Evolutionary conservation across 805 yeast species (phyloP).

Genomic region (Vanderwaltozyma tropicalis): DNA sequence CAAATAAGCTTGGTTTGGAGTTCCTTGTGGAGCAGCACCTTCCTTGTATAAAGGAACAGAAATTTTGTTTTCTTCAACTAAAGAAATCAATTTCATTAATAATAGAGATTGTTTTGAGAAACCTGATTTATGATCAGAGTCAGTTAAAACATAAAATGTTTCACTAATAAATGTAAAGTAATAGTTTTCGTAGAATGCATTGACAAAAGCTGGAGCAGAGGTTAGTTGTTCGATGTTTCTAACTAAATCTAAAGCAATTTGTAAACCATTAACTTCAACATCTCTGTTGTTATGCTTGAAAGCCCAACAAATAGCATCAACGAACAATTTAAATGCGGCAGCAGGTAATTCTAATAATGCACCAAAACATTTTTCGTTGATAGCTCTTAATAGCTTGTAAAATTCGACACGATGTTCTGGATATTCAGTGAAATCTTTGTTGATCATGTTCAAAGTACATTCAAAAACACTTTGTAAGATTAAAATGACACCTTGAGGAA

Average conservation of each 20-base stretch:
- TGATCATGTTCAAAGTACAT: slow-evolving; percentile 90
- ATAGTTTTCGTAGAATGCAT: slow-evolving; percentile 79
- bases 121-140: slow-evolving; percentile 96
- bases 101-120: slow-evolving; percentile 80
- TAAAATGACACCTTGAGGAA: slow-evolving; percentile 79
- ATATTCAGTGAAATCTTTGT: slow-evolving; percentile 88
- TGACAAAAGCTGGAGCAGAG: slow-evolving; percentile 46
- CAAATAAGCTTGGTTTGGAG: slow-evolving; percentile 68
- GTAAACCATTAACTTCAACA: slow-evolving; percentile 86
- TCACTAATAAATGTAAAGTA: slow-evolving; percentile 85
- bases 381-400: slow-evolving; percentile 79
- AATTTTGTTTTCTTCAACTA: slow-evolving; percentile 70
- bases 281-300: slow-evolving; percentile 95
- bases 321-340: slow-evolving; percentile 79
- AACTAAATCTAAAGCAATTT: slow-evolving; percentile 71
- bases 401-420: slow-evolving; percentile 98
- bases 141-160: slow-evolving; percentile 86
- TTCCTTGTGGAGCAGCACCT: slow-evolving; percentile 79
- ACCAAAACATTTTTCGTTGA: slow-evolving; percentile 72
- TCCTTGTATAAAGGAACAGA: slow-evolving; percentile 66
- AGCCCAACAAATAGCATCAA: slow-evolving; percentile 96
- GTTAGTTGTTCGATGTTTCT: slow-evolving; percentile 76
- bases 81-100: slow-evolving; percentile 69
- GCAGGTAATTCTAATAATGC: slow-evolving; percentile 85
- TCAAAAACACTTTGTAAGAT: slow-evolving; percentile 88